These are phyloP conservation scores for Xylaria bambusicola DNA, from an alignment of 495 filamentous ascomycete species.

Conservation along the genomic window DNA sequence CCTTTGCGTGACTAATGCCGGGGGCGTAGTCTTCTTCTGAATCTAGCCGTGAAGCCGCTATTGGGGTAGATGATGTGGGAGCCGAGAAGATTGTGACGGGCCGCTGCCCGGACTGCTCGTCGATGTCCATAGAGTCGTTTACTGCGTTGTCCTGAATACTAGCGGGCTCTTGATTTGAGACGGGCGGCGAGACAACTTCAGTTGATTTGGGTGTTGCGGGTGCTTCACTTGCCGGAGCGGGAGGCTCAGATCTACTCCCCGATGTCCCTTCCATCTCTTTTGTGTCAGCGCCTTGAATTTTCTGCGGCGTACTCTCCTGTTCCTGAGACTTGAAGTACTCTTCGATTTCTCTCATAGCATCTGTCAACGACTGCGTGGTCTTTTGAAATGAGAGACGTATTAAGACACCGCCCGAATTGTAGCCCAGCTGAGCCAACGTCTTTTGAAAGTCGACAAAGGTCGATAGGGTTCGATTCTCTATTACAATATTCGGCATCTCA, in stretches of 20 bases:
- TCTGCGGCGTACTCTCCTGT: constrained; percentile 21
- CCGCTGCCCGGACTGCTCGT: constrained; percentile 32
- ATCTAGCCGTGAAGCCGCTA: constrained; percentile 64
- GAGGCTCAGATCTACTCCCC: constrained; percentile 15
- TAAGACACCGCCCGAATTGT: constrained; percentile 78
- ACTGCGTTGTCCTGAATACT: constrained; percentile 8
- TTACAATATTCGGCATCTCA: constrained; percentile 78
- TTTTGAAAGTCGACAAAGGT: constrained; percentile 82
- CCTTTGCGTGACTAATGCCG: constrained; percentile 80
- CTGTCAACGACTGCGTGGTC: constrained; percentile 77
- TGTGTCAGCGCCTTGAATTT: background rate
- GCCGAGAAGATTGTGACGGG: constrained; percentile 74
- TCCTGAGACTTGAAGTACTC: constrained; percentile 62
- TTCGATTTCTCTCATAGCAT: constrained; percentile 79
- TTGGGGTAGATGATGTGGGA: constrained; percentile 69
- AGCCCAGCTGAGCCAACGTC: constrained; percentile 81
- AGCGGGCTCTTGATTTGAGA: constrained; percentile 16
- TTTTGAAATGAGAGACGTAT: constrained; percentile 72
- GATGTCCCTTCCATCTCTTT: constrained; percentile 13
- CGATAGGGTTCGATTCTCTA: constrained; percentile 75
- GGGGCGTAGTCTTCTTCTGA: constrained; percentile 79
- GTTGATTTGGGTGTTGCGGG: constrained; percentile 6
- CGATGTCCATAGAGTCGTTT: constrained; percentile 33
- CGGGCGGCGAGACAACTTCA: constrained; percentile 2
- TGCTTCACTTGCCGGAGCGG: constrained; percentile 13